Evolutionary conservation across 1,284 basidiomycete genomes (phyloP).

Genomic region (Ceratobasidium sp.): DNA sequence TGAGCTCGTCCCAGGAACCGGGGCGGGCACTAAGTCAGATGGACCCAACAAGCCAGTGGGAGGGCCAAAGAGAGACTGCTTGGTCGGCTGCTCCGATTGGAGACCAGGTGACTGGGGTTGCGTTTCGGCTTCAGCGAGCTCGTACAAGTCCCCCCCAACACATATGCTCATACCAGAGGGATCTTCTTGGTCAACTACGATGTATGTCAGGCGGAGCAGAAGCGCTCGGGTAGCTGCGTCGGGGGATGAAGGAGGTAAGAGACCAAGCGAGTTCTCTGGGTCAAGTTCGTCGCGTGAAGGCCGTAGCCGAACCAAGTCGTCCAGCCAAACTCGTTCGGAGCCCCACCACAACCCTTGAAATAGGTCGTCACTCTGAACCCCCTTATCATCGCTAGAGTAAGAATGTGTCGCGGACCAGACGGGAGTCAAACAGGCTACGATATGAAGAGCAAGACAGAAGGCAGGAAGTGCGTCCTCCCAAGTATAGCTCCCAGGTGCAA

Average conservation of each 20-base stretch:
- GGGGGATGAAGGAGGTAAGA: conserved; percentile 28
- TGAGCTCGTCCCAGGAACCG: not conserved
- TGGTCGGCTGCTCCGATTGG: not conserved
- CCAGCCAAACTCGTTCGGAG: conserved; percentile 84
- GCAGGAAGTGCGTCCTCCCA: conserved; percentile 60
- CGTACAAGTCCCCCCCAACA: conserved; percentile 71
- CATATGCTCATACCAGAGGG: not conserved
- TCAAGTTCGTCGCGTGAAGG: conserved; percentile 63
- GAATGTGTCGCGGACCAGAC: conserved; percentile 71
- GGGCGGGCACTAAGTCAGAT: not conserved
- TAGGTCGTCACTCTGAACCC: conserved; percentile 61
- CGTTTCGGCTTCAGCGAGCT: conserved; percentile 57
- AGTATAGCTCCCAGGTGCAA: conserved; percentile 20
- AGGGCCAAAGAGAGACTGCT: conserved; percentile 2
- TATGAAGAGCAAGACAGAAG: conserved; percentile 70
- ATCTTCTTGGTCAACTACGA: conserved; percentile 56
- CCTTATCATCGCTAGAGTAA: conserved; percentile 39
- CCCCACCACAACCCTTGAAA: conserved; percentile 86
- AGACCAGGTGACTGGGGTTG: not conserved
- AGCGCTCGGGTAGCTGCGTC: conserved; percentile 67
- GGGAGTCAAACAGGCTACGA: conserved; percentile 62
- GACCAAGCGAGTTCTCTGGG: conserved; percentile 42
- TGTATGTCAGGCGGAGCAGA: conserved; percentile 68
- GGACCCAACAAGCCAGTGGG: conserved; percentile 13
- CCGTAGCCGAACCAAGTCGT: conserved; percentile 83